Percentiles rank a stretch among this genome's conserved stretches.
Conservation (phyloP, 352 stramenopile genomes). For the Phytophthora tentaculata region DNA sequence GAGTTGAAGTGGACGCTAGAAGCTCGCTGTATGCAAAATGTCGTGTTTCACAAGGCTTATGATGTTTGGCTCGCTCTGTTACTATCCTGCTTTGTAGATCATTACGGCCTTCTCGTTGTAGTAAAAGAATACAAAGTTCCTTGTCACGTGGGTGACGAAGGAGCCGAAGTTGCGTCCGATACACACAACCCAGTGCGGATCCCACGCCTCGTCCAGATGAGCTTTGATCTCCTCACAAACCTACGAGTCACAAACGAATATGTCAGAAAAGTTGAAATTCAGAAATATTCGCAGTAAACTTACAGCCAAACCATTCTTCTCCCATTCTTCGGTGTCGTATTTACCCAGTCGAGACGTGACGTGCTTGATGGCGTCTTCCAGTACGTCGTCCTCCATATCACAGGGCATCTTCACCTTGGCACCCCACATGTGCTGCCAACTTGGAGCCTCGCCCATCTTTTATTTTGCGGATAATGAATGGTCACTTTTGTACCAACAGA, state of each 20-base stretch:
- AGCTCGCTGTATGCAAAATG: too few species aligned
- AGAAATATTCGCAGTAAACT: constrained; percentile 3
- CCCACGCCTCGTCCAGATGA: constrained; percentile 79
- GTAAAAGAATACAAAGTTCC: constrained; percentile 94
- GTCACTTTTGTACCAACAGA: constrained; percentile 8
- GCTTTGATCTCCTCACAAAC: constrained; percentile 85
- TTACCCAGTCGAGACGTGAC: constrained; percentile 64
- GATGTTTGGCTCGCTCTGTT: background rate
- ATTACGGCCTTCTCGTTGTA: constrained; percentile 89
- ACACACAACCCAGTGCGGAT: constrained; percentile 86
- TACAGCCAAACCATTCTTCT: constrained; percentile 77
- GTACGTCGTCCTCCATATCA: constrained; percentile 89
- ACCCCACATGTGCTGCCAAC: constrained; percentile 90
- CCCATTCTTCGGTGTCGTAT: constrained; percentile 87
- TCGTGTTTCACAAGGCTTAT: background rate
- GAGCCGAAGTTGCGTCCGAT: constrained; percentile 94
- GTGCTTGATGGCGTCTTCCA: constrained; percentile 87
- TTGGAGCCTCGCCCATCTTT: constrained; percentile 74
- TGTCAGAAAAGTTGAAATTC: background rate
- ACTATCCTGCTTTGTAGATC: constrained; percentile 87
- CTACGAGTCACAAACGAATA: constrained; percentile 27
- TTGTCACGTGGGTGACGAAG: constrained; percentile 93
- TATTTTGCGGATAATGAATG: background rate
- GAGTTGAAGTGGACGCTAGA: constrained; percentile 22
- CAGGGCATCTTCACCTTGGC: constrained; percentile 89